phyloP scores from a whole-genome alignment of 106 monocot species.

The Hemerocallis citrina region DNA sequence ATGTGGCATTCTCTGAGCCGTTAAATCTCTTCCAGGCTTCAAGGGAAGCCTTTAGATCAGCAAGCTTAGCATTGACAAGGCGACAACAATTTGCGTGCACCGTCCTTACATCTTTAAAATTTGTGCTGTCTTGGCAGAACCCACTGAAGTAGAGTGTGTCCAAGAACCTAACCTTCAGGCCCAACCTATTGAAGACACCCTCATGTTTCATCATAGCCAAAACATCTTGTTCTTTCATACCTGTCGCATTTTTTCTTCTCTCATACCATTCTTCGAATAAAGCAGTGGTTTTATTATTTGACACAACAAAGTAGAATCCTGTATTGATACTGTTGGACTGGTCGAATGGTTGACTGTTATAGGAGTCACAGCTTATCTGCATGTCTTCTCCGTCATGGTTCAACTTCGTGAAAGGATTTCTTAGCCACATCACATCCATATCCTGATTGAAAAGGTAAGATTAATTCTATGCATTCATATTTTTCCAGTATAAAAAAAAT shows the following conservation, averaged over 20 bases:
- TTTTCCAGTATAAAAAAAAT: background rate
- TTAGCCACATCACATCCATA: slow-evolving; percentile 39
- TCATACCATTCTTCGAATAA: slow-evolving; percentile 55
- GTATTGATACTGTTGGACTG: slow-evolving; percentile 46
- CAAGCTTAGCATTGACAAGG: slow-evolving; percentile 37
- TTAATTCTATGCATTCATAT: too few species aligned
- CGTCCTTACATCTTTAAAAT: slow-evolving; percentile 19
- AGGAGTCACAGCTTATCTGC: slow-evolving; percentile 51
- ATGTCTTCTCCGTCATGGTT: slow-evolving; percentile 19
- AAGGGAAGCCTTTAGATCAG: slow-evolving; percentile 29
- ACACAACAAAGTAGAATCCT: slow-evolving; percentile 54
- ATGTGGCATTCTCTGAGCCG: slow-evolving; percentile 9
- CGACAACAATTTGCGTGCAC: slow-evolving; percentile 64
- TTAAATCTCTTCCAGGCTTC: slow-evolving; percentile 35
- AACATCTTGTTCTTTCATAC: slow-evolving; percentile 68
- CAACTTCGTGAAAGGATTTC: slow-evolving; percentile 22
- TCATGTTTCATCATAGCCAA: slow-evolving; percentile 23
- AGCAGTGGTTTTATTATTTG: slow-evolving; percentile 43
- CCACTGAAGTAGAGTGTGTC: slow-evolving; percentile 45
- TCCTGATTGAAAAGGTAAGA: slow-evolving; percentile 12
- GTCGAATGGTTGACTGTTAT: slow-evolving; percentile 26
- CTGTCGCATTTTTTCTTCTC: slow-evolving; percentile 14
- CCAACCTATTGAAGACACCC: slow-evolving; percentile 26
- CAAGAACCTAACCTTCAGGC: slow-evolving; percentile 47
- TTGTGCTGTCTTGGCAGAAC: slow-evolving; percentile 35